Conservation (phyloP, 1,284 basidiomycete species). For the Leccinum solheimii region DNA sequence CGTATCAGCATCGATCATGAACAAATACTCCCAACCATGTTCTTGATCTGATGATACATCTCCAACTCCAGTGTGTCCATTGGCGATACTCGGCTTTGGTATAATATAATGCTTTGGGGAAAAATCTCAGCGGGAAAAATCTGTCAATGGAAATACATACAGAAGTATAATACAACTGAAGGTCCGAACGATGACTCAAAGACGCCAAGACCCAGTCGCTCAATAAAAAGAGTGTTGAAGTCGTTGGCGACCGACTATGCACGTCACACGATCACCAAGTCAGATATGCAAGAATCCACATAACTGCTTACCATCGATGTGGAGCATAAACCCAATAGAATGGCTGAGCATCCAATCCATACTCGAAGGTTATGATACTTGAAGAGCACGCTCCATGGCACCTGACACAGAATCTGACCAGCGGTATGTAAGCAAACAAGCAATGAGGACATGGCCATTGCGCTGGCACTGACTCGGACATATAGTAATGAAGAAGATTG, state of each 20-base stretch:
- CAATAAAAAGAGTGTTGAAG: conserved; percentile 56
- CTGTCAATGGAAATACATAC: conserved; percentile 40
- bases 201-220: conserved; percentile 61
- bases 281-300: not conserved
- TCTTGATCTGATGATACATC: too few relatives aligned
- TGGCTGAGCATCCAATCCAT: conserved; percentile 65
- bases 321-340: conserved; percentile 71
- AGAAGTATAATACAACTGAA: conserved; percentile 63
- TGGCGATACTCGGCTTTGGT: conserved; percentile 60
- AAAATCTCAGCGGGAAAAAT: conserved; percentile 1
- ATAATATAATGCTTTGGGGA: conserved; percentile 64
- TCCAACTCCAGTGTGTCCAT: too few relatives aligned
- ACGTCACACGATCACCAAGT: not conserved
- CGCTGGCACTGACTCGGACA: conserved; percentile 39
- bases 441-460: not conserved
- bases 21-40: too few relatives aligned
- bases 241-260: conserved; percentile 57
- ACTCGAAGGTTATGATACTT: conserved; percentile 65
- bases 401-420: conserved; percentile 62
- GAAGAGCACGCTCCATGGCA: conserved; percentile 64
- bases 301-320: conserved; percentile 58
- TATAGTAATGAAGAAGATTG: conserved; percentile 75
- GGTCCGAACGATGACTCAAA: conserved; percentile 64
- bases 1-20: too few relatives aligned
- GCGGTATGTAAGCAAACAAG: not conserved